Percentiles rank a stretch among this genome's conserved stretches.
Evolutionary conservation across 2,329 filamentous ascomycete genomes (phyloP).

Genomic region (Coniochaeta sp.): DNA sequence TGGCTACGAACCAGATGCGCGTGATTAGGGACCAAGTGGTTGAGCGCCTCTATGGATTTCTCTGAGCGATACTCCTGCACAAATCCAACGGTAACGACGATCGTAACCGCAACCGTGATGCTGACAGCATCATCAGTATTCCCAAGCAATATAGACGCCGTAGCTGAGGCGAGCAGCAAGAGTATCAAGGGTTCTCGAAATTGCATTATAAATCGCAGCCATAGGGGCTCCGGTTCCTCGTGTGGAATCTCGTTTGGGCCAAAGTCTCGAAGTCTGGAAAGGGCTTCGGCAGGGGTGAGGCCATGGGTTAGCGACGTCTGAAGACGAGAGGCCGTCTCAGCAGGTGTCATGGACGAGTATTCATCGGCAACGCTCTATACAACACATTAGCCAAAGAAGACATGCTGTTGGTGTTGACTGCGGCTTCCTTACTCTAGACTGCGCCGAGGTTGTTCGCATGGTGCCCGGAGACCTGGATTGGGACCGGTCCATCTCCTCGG

Average conservation of each 20-base stretch:
- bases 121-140: slow-evolving; percentile 94
- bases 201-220: slow-evolving; percentile 91
- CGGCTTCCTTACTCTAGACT: slow-evolving; percentile 41
- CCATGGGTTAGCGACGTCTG: slow-evolving; percentile 79
- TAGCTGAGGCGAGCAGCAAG: slow-evolving; percentile 81
- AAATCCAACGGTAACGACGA: slow-evolving; percentile 93
- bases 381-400: slow-evolving; percentile 10
- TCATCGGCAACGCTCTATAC: slow-evolving; percentile 48
- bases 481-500: slow-evolving; percentile 22
- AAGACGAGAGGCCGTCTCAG: slow-evolving; percentile 70
- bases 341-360: slow-evolving; percentile 61
- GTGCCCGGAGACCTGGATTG: slow-evolving; percentile 27
- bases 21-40: slow-evolving; percentile 87
- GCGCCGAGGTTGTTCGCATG: slow-evolving; percentile 43
- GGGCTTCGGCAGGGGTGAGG: slow-evolving; percentile 72
- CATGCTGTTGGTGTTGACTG: too few relatives aligned
- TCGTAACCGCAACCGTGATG: slow-evolving; percentile 92
- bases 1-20: slow-evolving; percentile 79
- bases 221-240: slow-evolving; percentile 87
- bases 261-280: slow-evolving; percentile 69
- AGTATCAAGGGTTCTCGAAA: slow-evolving; percentile 95
- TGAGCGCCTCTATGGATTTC: slow-evolving; percentile 92
- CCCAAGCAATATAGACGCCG: slow-evolving; percentile 80
- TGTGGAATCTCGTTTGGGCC: slow-evolving; percentile 93
- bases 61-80: slow-evolving; percentile 97